A percentile compares a stretch with the other conserved stretches of the same genome.
phyloP scores from a whole-genome alignment of 1,139 yeast species.

The Hemisphaericaspora subhashii region DNA sequence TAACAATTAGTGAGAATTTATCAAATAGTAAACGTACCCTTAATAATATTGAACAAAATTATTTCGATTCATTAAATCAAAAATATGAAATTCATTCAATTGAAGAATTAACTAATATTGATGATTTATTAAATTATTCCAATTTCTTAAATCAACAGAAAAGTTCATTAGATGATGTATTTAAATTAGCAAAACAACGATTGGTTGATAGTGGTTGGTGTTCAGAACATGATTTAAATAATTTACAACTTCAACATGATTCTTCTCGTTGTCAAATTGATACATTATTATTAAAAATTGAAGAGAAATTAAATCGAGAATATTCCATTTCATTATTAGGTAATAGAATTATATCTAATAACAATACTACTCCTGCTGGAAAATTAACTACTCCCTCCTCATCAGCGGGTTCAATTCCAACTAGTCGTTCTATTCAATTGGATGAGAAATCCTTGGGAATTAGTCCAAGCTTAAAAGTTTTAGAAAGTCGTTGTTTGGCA shows the following conservation, averaged over 20 bases:
- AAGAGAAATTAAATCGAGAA: slow-evolving; percentile 30
- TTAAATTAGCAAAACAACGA: slow-evolving; percentile 34
- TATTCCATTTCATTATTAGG: slow-evolving; percentile 24
- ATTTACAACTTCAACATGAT: slow-evolving; percentile 39
- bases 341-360: not conserved
- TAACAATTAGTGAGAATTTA: slow-evolving; percentile 42
- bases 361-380: not conserved
- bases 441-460: slow-evolving; percentile 16
- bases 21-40: slow-evolving; percentile 29
- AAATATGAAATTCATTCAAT: slow-evolving; percentile 17
- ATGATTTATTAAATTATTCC: slow-evolving; percentile 35
- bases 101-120: slow-evolving; percentile 27
- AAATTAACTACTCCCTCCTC: not conserved
- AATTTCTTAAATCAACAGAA: slow-evolving; percentile 33
- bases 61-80: slow-evolving; percentile 26
- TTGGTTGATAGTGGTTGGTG: slow-evolving; percentile 47
- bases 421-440: slow-evolving; percentile 3
- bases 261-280: slow-evolving; percentile 31
- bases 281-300: slow-evolving; percentile 33
- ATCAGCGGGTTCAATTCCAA: not conserved
- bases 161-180: slow-evolving; percentile 34
- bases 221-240: slow-evolving; percentile 43
- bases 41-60: slow-evolving; percentile 36
- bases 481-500: slow-evolving; percentile 29
- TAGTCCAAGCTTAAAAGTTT: slow-evolving; percentile 23